Evolutionary conservation across 2,329 filamentous ascomycete genomes (phyloP).

Genomic region (Cercospora berteroae): DNA sequence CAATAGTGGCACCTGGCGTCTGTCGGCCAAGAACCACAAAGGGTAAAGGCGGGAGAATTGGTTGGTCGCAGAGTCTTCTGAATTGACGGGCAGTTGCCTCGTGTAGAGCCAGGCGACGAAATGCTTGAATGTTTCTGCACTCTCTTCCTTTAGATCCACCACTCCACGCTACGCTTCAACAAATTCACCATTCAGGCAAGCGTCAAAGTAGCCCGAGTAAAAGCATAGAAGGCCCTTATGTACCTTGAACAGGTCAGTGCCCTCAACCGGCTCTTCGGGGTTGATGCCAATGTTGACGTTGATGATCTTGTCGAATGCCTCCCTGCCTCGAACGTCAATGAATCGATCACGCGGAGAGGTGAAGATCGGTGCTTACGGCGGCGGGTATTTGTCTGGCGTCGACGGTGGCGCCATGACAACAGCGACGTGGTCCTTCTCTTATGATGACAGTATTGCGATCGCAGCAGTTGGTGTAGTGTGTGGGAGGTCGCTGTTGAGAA

Average conservation of each 20-base stretch:
- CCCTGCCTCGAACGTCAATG: neutral
- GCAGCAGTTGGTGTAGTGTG: too few species aligned
- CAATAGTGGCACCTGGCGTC: neutral
- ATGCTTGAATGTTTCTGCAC: neutral
- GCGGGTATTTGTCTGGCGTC: neutral
- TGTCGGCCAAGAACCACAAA: neutral
- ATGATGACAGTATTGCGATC: too few species aligned
- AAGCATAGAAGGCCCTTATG: neutral
- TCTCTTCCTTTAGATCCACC: too few species aligned
- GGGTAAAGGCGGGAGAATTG: too few species aligned
- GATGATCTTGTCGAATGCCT: neutral
- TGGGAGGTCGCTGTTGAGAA: too few species aligned
- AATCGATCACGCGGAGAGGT: too few species aligned
- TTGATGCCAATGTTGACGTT: neutral
- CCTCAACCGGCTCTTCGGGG: neutral
- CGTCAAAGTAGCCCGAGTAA: neutral
- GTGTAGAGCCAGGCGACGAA: neutral
- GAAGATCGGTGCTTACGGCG: too few species aligned
- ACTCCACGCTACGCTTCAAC: neutral
- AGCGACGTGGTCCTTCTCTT: too few species aligned
- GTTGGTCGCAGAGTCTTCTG: too few species aligned
- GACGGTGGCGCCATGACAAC: neutral
- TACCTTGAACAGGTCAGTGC: neutral
- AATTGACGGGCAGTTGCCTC: neutral
- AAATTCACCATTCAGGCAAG: neutral